Conservation (phyloP, 1,284 basidiomycete genomes). For the Pulchroboletus neoregius region DNA sequence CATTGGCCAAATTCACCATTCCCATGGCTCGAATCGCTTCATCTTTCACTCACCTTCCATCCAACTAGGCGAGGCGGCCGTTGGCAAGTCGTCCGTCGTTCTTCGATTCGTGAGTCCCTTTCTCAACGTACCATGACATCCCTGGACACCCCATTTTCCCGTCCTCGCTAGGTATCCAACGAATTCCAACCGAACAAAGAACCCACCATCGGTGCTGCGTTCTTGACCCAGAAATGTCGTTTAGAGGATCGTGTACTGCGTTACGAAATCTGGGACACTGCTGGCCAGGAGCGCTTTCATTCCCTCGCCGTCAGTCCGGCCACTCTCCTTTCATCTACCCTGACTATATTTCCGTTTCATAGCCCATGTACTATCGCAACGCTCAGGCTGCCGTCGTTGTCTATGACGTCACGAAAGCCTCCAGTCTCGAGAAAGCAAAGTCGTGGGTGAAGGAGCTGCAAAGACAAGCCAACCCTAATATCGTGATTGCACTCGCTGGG, state of each 20-base stretch:
- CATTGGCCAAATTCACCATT: no score
- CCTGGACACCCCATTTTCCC: constrained; percentile 5
- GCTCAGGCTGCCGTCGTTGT: constrained; percentile 98
- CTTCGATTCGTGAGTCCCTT: constrained; percentile 82
- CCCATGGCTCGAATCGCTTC: neutral
- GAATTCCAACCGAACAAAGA: constrained; percentile 97
- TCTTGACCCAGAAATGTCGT: constrained; percentile 88
- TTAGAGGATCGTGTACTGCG: constrained; percentile 89
- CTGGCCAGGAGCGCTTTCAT: constrained; percentile 93
- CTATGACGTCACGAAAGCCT: constrained; percentile 93
- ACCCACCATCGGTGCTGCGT: constrained; percentile 96
- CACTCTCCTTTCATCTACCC: constrained; percentile 5
- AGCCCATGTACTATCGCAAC: constrained; percentile 99
- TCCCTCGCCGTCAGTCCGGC: constrained; percentile 69
- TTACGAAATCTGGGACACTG: constrained; percentile 97
- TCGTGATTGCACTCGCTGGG: constrained; percentile 94
- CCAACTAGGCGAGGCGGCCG: constrained; percentile 89
- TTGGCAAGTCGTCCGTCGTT: constrained; percentile 99
- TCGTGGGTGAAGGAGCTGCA: constrained; percentile 99
- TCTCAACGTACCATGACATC: neutral
- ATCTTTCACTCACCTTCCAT: neutral
- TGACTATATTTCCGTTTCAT: constrained; percentile 5
- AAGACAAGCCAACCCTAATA: constrained; percentile 97
- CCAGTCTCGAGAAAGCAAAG: constrained; percentile 98
- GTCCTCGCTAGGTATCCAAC: constrained; percentile 67